These are phyloP conservation scores for Xanthoconium purpureum DNA, from an alignment of 768 basidiomycete genomes.

Conservation along the genomic window DNA sequence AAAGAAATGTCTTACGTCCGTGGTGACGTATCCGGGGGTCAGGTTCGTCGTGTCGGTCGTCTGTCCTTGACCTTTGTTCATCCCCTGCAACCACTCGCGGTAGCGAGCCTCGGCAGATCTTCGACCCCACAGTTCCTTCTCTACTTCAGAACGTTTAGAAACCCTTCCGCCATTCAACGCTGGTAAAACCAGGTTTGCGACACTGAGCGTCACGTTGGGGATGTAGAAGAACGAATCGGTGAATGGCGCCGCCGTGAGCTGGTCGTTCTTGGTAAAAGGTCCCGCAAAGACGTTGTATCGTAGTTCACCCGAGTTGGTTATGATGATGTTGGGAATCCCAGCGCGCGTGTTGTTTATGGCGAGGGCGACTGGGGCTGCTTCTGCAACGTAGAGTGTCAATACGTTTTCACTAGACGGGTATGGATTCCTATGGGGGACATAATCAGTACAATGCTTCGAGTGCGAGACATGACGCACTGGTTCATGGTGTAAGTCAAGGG, in stretches of 20 bases:
- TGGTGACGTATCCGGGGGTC: slow-evolving; percentile 75
- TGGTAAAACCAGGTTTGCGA: slow-evolving; percentile 54
- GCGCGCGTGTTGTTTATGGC: slow-evolving; percentile 63
- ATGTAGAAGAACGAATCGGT: slow-evolving; percentile 62
- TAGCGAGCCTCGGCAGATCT: slow-evolving; percentile 54
- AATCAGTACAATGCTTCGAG: not conserved
- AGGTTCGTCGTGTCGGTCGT: slow-evolving; percentile 42
- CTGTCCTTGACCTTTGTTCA: slow-evolving; percentile 38
- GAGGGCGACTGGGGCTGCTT: slow-evolving; percentile 55
- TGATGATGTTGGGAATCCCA: slow-evolving; percentile 57
- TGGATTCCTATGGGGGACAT: slow-evolving; percentile 41
- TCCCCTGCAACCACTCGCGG: slow-evolving; percentile 55
- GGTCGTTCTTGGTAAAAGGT: slow-evolving; percentile 76
- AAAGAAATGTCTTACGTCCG: slow-evolving; percentile 45
- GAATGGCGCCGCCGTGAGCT: slow-evolving; percentile 73
- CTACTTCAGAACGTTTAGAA: slow-evolving; percentile 6
- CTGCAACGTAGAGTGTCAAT: slow-evolving; percentile 53
- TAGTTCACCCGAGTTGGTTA: slow-evolving; percentile 60
- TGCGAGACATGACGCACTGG: slow-evolving; percentile 39
- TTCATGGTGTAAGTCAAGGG: slow-evolving; percentile 72
- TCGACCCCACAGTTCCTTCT: slow-evolving; percentile 32
- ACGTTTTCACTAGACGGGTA: slow-evolving; percentile 61
- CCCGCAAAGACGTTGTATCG: slow-evolving; percentile 70
- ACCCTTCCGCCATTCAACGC: slow-evolving; percentile 45
- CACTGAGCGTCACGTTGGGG: slow-evolving; percentile 45